Evolutionary conservation across 257 asterid genomes (phyloP), one percentile per base, ranked within the genome.

Genomic region (Avicennia marina): DNA sequence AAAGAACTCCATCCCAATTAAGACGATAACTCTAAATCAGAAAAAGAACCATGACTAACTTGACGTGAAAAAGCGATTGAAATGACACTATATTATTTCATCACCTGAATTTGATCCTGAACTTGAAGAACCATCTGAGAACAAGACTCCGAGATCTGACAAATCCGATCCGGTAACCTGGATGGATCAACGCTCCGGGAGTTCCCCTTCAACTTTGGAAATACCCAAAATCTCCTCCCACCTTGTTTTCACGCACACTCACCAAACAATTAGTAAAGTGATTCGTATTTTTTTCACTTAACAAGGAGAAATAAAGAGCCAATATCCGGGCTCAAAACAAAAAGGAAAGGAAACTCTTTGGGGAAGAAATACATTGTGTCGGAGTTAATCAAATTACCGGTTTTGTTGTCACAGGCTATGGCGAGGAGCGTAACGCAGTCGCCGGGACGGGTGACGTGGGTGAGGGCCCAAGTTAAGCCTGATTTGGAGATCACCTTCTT

Each of bases 81-180:
- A 32, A 36, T 6, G 2, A 21, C 7, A 42, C 25, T 17, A 15
- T 36, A 18, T 4, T 18, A 38, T 29, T 53, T 39, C 33, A 38
- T 33, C 42, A 87, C 96, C 79, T 82, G 78, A 40, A 78, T 72
- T 66, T 66, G 74, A 66, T 71, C 75, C 65, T 74, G 84, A 62
- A 82, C 76, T 71, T 88, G 87, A 63, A 85, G 87, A 77, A 85
- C 93, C 96, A 88, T 85, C 71, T 82, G 81, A 60, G 96, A 88
- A 64, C 95, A 88, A 11, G 87, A 71, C 38, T 88, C 93, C 4
- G 96, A 79, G 63, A 88, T 80, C 76, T 78, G 84, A 22, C 70
- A 58, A 7, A 82, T 68, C 52, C 86, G 87, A 76, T 84, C 93
- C 57, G 83, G 79, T 18, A 72, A 56, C 44, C 62, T 58, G 20